Base-by-base conservation (phyloP, 306 rosid genomes). In the Cyamopsis tetragonoloba region DNA sequence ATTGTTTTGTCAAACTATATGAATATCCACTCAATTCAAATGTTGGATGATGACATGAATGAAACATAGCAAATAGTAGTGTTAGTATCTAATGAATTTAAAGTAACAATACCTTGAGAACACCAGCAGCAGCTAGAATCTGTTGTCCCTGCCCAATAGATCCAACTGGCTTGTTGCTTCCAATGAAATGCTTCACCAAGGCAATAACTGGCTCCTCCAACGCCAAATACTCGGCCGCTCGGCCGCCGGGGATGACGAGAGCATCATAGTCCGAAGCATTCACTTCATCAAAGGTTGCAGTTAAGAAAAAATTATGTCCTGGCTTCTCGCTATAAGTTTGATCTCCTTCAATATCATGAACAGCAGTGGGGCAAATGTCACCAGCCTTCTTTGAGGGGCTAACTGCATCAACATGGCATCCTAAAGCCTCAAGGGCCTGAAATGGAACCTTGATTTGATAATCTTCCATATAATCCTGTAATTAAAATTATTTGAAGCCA, bases 331-430 rank as follows among this genome's bases (percentile, higher is more conserved):
- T 77, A 66, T 85, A 88, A 63, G 91, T 80, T 37, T 85, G 95
- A 35, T 83, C 89, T 38, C 95, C 95, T 80, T 88, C 87, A 67
- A 83, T 83, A 78, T 88, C 95, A 80, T 88, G 89, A 79, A 88
- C 79, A 37, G 89, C 89, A 37, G 89, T 88, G 31, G 81, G 75
- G 24, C 95, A 88, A 46, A 44, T 50, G 43, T 88, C 87, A 26
- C 91, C 89, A 15, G 83, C 84, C 56, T 75, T 83, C 80, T 81
- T 88, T 9, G 81, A 59, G 50, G 91, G 91, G 74, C 91, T 86
- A 80, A 80, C 85, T 49, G 80, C 89, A 64, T 88, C 87, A 13
- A 86, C 85, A 60, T 77, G 81, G 66, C 96, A 88, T 39, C 89
- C 91, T 47, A 88, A 77, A 62, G 88, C 96, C 71, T 78, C 79